Conservation (phyloP, 306 rosid species). For the Gastrolobium villosum region DNA sequence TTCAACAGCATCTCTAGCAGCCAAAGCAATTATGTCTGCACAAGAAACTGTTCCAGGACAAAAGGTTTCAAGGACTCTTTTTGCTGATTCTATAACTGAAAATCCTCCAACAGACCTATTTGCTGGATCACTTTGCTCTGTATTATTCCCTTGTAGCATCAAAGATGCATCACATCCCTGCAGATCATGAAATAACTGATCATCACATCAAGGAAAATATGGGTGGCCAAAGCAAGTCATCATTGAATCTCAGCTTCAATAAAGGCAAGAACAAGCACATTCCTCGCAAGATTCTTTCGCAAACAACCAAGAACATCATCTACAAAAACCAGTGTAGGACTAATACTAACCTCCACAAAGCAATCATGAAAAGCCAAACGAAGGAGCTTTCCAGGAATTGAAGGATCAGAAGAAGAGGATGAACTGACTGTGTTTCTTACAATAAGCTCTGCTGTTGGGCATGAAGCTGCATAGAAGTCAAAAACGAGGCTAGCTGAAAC, state of each 20-base stretch:
- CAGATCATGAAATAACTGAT: conserved; percentile 6
- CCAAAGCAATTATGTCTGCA: conserved; percentile 83
- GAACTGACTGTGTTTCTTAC: conserved; percentile 73
- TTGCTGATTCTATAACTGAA: conserved; percentile 73
- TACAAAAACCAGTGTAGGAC: background rate
- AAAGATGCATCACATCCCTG: conserved; percentile 93
- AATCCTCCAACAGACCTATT: conserved; percentile 79
- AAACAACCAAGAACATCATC: background rate
- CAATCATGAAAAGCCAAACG: conserved; percentile 90
- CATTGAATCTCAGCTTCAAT: background rate
- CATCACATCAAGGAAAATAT: background rate
- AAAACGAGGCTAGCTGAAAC: conserved; percentile 59
- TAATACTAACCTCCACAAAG: conserved; percentile 73
- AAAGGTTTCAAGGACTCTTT: conserved; percentile 64
- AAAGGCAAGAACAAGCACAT: background rate
- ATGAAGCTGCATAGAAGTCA: conserved; percentile 71
- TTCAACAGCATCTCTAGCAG: conserved; percentile 92
- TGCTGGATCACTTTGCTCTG: conserved; percentile 80
- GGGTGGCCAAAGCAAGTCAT: background rate
- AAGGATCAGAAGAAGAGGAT: conserved; percentile 68
- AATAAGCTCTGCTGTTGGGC: conserved; percentile 77
- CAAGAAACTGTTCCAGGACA: conserved; percentile 88
- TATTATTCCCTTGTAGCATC: conserved; percentile 71
- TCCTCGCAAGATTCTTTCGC: background rate
- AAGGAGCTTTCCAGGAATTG: conserved; percentile 87